Base-by-base conservation (phyloP, 106 monocot species). In the Hemerocallis citrina region DNA sequence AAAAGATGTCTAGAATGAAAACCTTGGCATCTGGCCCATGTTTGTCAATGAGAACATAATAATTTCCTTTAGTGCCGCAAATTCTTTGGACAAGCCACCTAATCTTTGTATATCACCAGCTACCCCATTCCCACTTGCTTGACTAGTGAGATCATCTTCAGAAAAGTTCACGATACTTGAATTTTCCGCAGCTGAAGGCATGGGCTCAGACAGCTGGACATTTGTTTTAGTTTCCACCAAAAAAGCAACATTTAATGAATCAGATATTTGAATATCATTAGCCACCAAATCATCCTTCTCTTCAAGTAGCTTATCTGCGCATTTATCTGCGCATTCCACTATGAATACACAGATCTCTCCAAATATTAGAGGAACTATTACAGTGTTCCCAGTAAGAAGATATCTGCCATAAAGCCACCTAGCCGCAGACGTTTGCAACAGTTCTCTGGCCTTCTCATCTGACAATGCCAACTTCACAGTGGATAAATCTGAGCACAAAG, bases 41-140 rank as follows among this genome's bases (percentile, higher is more conserved):
- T 73, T 63, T 13, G 30, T 56, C 58, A 96, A 63, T 52, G 96
- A 86, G 72, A 83, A 84, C 23, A 43, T 69, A 46, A 96, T 87
- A 21, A 91, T 81, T 59, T 87, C 84, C 34, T 84, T 83, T 57
- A 96, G 69, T 62, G 64, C 65, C n/a, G 70, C 51, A 79, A 67
- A 74, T 66, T 96, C 91, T 73, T 91, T 96, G 16, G 83, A 79
- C 59, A 96, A 66, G 31, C 96, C 90, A 62, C 96, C 91, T 61
- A 91, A 68, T 69, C 20, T 86, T 59, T 79, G 76, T 51, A 56
- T 17, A 57, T 59, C 39, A 37, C 17, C 22, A 25, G 32, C 43
- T 45, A 64, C 55, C 38, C 38, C 68, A 23, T 61, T 62, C 44
- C 39, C 37, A 24, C 63, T 36, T n/a, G 52, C 61, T 28, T 57